Percentiles rank a stretch among this genome's conserved stretches.
Evolutionary conservation across 805 yeast genomes (phyloP).

Genomic region (Candida anglica): DNA sequence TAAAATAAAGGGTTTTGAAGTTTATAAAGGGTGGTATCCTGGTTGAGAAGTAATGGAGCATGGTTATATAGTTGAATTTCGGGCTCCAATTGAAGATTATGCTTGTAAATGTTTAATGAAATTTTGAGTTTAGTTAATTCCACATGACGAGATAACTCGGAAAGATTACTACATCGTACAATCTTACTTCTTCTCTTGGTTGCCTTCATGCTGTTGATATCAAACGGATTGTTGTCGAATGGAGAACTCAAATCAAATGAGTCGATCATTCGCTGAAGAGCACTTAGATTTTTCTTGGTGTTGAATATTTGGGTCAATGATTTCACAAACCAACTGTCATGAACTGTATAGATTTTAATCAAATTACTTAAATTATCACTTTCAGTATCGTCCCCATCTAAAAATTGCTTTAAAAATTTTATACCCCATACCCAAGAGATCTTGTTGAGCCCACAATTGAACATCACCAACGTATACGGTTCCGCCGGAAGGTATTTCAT

Average conservation of each 20-base stretch:
- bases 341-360: constrained; percentile 70
- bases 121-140: constrained; percentile 78
- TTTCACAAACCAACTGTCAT: constrained; percentile 86
- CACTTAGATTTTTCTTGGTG: constrained; percentile 26
- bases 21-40: constrained; percentile 14
- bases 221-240: constrained; percentile 2
- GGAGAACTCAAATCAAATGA: constrained; percentile 12
- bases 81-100: constrained; percentile 54
- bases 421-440: constrained; percentile 70
- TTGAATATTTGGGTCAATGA: constrained; percentile 69
- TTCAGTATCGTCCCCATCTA: constrained; percentile 36
- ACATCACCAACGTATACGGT: constrained; percentile 66
- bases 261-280: constrained; percentile 23
- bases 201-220: constrained; percentile 1
- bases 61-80: constrained; percentile 10
- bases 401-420: constrained; percentile 50
- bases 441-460: constrained; percentile 76
- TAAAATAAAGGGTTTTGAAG: constrained; percentile 17
- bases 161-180: constrained; percentile 44
- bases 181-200: constrained; percentile 8
- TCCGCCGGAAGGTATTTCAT: constrained; percentile 55
- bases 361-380: constrained; percentile 45
- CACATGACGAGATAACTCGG: constrained; percentile 54
- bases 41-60: constrained; percentile 17
- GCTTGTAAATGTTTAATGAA: constrained; percentile 68